Evolutionary conservation across 2,329 filamentous ascomycete genomes (phyloP), one percentile per base, ranked within the genome.

Genomic region (Graphilbum sp.): DNA sequence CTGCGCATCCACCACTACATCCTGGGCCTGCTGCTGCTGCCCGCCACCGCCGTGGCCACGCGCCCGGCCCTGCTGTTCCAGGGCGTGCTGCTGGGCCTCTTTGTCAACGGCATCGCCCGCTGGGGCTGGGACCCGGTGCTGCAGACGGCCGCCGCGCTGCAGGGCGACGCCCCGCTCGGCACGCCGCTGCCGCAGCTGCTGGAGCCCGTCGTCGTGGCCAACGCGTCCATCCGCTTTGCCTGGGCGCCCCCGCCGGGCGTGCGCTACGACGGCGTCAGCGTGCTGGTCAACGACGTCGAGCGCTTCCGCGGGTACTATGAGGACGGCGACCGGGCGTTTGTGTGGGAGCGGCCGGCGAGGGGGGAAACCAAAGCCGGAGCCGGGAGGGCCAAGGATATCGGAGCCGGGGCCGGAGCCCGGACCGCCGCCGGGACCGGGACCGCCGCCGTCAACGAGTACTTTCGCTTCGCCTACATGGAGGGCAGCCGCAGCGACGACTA

Each of bases 1-100:
- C 67, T 98, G 36, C 77, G 90, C 25, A 86, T 98, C 40, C 90
- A 98, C 53, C 90, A 98, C 56, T 98, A 96, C 54, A 83, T 96
- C 46, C 66, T 96, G 5, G 86, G 79, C 1, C 69, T 98, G 13
- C 64, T 96, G 0, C 69, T 98, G 1, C 69, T 96, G 5, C 85
- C 87, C 0, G 90, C 87, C 0, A 96, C 90, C 0, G 77, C 75
- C 38, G 75, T 96, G 56, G 87, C 94, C 47, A 96, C 83, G 6
- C 73, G 90, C 0, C 81, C 84, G 0, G 79, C 78, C 1, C 64
- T 96, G 9, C 56, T 94, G 2, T 96, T 90, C 51, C 88, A 96
- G 55, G 90, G 90, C 11, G 63, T 98, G 2, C 65, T 98, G 0
- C 62, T 96, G 8, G 90, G 90, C 0, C 68, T 96, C 0, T 96